phyloP scores from a whole-genome alignment of 345 rosid species.

The Balakata baccata region DNA sequence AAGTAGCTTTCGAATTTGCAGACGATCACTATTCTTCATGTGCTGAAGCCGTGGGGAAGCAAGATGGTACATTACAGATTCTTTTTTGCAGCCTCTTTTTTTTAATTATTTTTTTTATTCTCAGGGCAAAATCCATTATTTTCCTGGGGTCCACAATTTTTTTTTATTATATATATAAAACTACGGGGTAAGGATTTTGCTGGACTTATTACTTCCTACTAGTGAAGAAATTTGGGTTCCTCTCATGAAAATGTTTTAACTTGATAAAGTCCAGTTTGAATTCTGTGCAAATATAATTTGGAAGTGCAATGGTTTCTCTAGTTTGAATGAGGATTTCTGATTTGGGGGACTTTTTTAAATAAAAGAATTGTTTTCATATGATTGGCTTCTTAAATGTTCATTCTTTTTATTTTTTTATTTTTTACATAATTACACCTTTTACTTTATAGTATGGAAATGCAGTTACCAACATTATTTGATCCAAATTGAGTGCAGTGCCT shows the following conservation, averaged over 20 bases:
- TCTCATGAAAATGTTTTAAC: not conserved
- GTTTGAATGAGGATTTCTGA: not conserved
- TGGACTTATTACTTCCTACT: not conserved
- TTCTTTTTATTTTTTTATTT: too few species aligned
- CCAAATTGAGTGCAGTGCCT: too few species aligned
- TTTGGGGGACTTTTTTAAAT: too few species aligned
- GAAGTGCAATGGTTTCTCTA: not conserved
- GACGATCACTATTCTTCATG: not conserved
- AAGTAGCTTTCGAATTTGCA: not conserved
- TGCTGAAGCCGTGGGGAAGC: constrained; percentile 8
- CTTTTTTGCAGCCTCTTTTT: not conserved
- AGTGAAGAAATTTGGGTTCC: not conserved
- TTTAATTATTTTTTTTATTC: too few species aligned
- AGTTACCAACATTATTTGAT: too few species aligned
- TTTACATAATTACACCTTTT: too few species aligned
- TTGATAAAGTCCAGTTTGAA: not conserved
- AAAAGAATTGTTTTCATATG: not conserved
- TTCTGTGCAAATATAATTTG: not conserved
- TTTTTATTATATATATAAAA: not conserved
- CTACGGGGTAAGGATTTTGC: not conserved
- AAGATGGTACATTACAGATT: constrained; percentile 31
- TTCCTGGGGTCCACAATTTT: not conserved
- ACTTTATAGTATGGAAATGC: too few species aligned
- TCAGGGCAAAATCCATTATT: not conserved
- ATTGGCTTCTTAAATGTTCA: not conserved